These are phyloP conservation scores for Moesziomyces globuligerus DNA, from an alignment of 1,284 basidiomycete genomes.

Conservation along the genomic window DNA sequence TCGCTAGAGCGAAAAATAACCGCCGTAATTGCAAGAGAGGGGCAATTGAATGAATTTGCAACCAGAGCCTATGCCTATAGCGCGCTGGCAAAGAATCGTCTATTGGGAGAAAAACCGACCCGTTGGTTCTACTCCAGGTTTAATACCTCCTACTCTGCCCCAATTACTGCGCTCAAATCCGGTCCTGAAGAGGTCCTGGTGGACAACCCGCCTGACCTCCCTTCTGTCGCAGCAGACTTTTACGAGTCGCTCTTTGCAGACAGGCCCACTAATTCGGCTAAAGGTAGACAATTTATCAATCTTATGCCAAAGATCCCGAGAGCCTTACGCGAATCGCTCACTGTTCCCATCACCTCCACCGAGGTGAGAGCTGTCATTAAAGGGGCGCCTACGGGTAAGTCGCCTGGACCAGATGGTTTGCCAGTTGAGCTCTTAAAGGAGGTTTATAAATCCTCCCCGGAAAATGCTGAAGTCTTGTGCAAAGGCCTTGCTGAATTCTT, in stretches of 20 bases:
- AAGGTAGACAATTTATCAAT: background rate
- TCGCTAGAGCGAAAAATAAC: background rate
- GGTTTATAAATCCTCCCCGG: background rate
- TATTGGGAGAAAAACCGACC: conserved; percentile 1
- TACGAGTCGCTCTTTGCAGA: conserved; percentile 1
- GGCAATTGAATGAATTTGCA: conserved; percentile 2
- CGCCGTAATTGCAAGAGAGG: background rate
- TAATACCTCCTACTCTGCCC: background rate
- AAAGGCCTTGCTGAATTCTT: no score
- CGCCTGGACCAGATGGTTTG: background rate
- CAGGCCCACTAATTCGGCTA: background rate
- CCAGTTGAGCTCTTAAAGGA: background rate
- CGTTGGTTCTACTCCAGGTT: background rate
- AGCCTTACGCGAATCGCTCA: background rate
- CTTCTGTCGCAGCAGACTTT: background rate
- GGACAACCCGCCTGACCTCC: background rate
- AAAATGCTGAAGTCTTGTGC: background rate
- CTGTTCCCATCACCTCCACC: background rate
- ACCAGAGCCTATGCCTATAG: conserved; percentile 1
- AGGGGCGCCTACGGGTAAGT: conserved; percentile 3
- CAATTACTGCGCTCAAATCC: background rate
- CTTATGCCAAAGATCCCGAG: background rate
- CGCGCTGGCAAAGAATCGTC: background rate
- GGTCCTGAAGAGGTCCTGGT: background rate
- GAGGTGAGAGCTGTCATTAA: background rate